Evolutionary conservation across 306 rosid genomes (phyloP).

Genomic region (Rosa multiflora): DNA sequence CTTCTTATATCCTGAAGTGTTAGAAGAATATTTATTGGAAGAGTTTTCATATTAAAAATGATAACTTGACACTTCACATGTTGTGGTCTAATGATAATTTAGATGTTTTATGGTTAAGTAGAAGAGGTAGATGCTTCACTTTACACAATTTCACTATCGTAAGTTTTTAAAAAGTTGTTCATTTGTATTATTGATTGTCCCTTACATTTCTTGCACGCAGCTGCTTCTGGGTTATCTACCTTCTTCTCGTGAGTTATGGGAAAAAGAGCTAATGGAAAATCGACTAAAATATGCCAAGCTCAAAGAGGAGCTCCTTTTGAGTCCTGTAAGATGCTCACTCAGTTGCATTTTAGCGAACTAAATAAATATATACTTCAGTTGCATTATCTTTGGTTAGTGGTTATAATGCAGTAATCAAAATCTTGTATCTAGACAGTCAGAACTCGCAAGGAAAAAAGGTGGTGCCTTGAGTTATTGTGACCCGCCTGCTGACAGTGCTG

Average conservation of each 20-base stretch:
- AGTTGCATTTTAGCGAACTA: conserved; percentile 10
- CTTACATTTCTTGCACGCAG: conserved; percentile 43
- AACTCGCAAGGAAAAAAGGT: conserved; percentile 44
- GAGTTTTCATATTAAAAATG: background rate
- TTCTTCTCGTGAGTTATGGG: conserved; percentile 66
- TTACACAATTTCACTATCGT: background rate
- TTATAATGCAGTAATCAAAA: conserved; percentile 38
- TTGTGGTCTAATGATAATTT: background rate
- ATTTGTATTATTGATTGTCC: conserved; percentile 29
- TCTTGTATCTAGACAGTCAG: conserved; percentile 68
- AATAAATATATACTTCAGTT: background rate
- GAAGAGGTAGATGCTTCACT: background rate
- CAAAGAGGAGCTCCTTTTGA: conserved; percentile 67
- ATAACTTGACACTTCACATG: background rate
- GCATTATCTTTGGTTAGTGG: conserved; percentile 14
- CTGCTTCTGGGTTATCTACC: conserved; percentile 77
- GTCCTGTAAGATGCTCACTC: conserved; percentile 63
- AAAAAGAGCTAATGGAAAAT: conserved; percentile 50
- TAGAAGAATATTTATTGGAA: background rate
- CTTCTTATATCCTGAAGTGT: background rate
- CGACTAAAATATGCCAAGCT: conserved; percentile 57
- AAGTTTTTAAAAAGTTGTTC: background rate
- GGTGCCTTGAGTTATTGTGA: conserved; percentile 32
- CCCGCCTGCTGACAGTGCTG: conserved; percentile 37
- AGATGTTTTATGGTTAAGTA: background rate